phyloP scores from a whole-genome alignment of 1,284 basidiomycete species.

The Moesziomyces antarcticus region DNA sequence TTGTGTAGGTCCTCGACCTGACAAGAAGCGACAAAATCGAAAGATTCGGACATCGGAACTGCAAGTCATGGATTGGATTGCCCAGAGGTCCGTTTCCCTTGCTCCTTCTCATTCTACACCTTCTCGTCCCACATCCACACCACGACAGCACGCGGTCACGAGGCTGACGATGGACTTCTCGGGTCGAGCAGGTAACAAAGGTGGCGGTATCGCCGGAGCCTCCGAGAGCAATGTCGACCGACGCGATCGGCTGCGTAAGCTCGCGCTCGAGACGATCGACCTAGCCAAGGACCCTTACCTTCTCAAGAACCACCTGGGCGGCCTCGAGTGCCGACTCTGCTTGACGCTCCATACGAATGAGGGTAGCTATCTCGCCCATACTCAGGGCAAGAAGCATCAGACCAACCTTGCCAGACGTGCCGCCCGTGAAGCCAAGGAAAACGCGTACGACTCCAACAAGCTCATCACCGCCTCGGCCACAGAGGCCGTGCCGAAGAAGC shows the following conservation, averaged over 20 bases:
- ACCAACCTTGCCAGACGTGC: constrained; percentile 96
- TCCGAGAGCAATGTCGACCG: constrained; percentile 95
- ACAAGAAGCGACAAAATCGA: neutral
- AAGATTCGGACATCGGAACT: constrained; percentile 23
- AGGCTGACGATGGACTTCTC: constrained; percentile 61
- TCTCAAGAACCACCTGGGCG: constrained; percentile 94
- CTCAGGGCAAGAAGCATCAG: constrained; percentile 99
- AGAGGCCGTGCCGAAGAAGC: constrained; percentile 55
- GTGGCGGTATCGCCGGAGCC: constrained; percentile 74
- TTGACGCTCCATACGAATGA: constrained; percentile 98
- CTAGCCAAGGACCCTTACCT: constrained; percentile 88
- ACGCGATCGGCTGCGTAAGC: constrained; percentile 90
- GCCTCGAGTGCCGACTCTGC: constrained; percentile 96
- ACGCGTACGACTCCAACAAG: constrained; percentile 65
- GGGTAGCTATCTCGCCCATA: constrained; percentile 98
- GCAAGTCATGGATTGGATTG: constrained; percentile 5
- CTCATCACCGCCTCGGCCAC: constrained; percentile 71
- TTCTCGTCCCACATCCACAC: neutral
- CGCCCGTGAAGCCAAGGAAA: constrained; percentile 91
- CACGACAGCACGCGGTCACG: neutral
- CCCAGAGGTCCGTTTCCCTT: constrained; percentile 3
- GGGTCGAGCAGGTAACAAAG: constrained; percentile 67
- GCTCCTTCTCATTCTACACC: neutral
- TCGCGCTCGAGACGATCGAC: constrained; percentile 72
- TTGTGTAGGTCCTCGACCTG: neutral